Conservation (phyloP, 768 basidiomycete genomes). For the Tulasnella sp. region DNA sequence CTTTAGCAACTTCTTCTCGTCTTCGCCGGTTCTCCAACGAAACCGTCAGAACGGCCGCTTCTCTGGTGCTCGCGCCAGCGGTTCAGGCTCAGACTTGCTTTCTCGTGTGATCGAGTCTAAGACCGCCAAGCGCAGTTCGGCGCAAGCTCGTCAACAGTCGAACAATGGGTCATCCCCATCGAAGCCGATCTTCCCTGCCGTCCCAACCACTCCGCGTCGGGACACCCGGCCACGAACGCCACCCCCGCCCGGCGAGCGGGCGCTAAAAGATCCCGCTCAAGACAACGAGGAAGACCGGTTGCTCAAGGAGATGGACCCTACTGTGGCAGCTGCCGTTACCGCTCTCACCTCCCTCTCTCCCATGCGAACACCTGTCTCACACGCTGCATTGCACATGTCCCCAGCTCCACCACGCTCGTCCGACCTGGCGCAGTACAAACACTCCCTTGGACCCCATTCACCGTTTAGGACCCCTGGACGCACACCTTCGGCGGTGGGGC, state of each 20-base stretch:
- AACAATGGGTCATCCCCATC: neutral
- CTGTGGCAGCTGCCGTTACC: conserved; percentile 29
- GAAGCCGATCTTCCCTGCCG: conserved; percentile 20
- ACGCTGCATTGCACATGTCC: conserved; percentile 32
- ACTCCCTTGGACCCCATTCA: conserved; percentile 62
- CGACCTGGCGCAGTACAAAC: conserved; percentile 69
- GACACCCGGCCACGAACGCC: conserved; percentile 12
- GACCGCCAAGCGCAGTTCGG: conserved; percentile 20
- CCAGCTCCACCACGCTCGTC: conserved; percentile 43
- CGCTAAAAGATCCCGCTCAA: neutral
- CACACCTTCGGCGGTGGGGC: neutral
- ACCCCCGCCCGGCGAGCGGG: neutral
- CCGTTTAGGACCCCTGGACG: conserved; percentile 28
- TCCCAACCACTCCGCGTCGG: conserved; percentile 20
- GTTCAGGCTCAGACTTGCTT: conserved; percentile 24
- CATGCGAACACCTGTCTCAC: conserved; percentile 34
- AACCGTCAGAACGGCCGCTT: conserved; percentile 46
- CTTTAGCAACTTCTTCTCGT: conserved; percentile 32
- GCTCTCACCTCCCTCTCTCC: conserved; percentile 33
- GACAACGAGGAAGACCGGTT: conserved; percentile 29
- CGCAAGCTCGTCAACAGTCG: neutral
- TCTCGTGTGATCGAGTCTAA: conserved; percentile 34
- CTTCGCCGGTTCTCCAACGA: conserved; percentile 71
- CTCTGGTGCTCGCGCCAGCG: neutral
- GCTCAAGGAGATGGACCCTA: conserved; percentile 30